Evolutionary conservation across 163 green algal species (phyloP), one percentile per base, ranked within the genome.

Genomic region (Trebouxia gelatinosa): DNA sequence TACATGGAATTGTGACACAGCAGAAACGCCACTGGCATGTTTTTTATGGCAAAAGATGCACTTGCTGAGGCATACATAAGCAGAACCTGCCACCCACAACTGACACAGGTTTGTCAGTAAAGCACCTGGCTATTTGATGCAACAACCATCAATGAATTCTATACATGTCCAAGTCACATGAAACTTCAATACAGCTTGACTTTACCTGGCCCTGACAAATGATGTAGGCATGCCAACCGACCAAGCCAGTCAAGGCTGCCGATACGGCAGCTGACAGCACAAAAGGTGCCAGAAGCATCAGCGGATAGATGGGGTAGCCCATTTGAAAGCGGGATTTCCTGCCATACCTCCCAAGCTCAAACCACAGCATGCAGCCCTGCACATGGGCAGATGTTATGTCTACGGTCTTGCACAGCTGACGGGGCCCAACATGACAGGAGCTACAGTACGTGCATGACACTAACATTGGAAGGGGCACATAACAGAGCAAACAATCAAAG

Each of bases 211-310:
- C 80, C n/a, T 75, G 80, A 5, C 70, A 35, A 2, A 85, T 77
- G 1, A 88, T 78, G 61, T 85, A 85, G 26, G 77, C n/a, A 51
- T 90, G 85, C 80, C 83, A 90, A 31, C 48, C 51, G 16, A 87
- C 48, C 7, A 90, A 81, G 11, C 79, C n/a, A 19, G 68, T 39
- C 48, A 89, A 74, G 26, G 82, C 76, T 32, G 82, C 38, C 37
- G 76, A 75, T 17, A 85, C 75, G 46, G 78, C 37, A 21, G 78
- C 39, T 2, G 77, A 54, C n/a, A 78, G 37, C 37, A 79, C 71
- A 62, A 82, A 82, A 3, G 65, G 16, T 23, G 40, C 40, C 26
- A 80, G 28, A 17, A 83, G 48, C 6, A 29, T 31, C 6, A 48
- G 50, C 0, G 74, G 62, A 31, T 68, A 58, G 16, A 48, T 28